Evolutionary conservation across 345 rosid genomes (phyloP).

Genomic region (Stellera chamaejasme): DNA sequence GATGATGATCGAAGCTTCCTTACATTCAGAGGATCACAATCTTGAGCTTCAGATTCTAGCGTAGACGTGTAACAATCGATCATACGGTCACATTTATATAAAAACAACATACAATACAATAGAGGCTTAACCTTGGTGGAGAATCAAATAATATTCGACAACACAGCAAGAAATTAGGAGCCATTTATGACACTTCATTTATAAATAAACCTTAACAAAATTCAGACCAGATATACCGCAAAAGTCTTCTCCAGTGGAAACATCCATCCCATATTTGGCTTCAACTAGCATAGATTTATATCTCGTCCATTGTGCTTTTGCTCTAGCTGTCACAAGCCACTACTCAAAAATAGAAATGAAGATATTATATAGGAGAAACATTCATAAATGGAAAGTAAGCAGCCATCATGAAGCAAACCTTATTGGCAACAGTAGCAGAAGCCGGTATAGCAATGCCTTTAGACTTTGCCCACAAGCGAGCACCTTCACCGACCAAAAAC

Average conservation of each 20-base stretch:
- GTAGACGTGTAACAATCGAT: slow-evolving; percentile 5
- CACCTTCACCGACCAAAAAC: slow-evolving; percentile 97
- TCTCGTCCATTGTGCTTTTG: slow-evolving; percentile 65
- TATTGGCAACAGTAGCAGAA: slow-evolving; percentile 46
- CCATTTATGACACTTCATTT: no score
- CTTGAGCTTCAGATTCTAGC: slow-evolving; percentile 19
- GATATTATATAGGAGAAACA: neutral
- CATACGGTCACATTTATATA: slow-evolving; percentile 2
- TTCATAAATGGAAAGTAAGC: neutral
- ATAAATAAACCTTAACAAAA: no score
- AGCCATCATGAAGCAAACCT: slow-evolving; percentile 34
- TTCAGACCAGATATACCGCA: slow-evolving; percentile 21
- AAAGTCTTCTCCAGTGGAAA: slow-evolving; percentile 13
- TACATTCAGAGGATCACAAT: slow-evolving; percentile 11
- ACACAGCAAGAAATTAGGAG: neutral
- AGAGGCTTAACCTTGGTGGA: neutral
- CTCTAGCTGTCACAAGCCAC: slow-evolving; percentile 87
- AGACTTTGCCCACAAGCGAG: slow-evolving; percentile 66
- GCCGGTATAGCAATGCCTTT: slow-evolving; percentile 46
- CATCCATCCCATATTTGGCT: slow-evolving; percentile 28
- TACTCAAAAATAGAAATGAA: slow-evolving; percentile 21
- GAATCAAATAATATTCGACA: neutral
- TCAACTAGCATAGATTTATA: slow-evolving; percentile 64
- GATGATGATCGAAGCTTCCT: slow-evolving; percentile 10
- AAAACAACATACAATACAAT: neutral